Evolutionary conservation across 139 green algal species (phyloP), one percentile per base, ranked within the genome.

Genomic region (Coelastrella sp.): DNA sequence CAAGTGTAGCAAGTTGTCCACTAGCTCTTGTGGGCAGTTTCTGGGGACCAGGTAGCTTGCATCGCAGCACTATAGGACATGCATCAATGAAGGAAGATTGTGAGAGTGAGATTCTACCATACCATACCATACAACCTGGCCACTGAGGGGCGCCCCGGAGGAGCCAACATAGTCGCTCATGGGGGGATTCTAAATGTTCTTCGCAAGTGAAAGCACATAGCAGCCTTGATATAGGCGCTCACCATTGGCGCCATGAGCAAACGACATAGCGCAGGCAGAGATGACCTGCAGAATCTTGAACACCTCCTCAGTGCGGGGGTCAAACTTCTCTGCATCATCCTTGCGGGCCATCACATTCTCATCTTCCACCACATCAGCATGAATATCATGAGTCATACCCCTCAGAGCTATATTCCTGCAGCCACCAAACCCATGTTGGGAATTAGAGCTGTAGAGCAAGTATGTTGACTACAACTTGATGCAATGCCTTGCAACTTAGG

Each of bases 211-310:
- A 1, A n/a, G 60, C 3, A 11, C 22, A 19, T 9, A 82, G 4
- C 76, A 59, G 9, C 19, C 0, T 63, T 19, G 12, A 59, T 8
- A 65, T 27, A n/a, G 7, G 22, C 0, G 19, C 22, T 68, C n/a
- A 56, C 59, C 82, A 66, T 66, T 90, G 65, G 65, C 78, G 59
- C 97, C 97, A 86, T 99, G 97, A 7, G 96, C 94, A 87, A 99
- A 99, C 0, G 95, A 95, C 68, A 97, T 96, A 72, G 92, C 95
- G 80, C 92, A 95, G 6, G 97, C 96, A 35, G 96, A 97, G 90
- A 98, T 95, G 8, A 99, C 96, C 93, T 99, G 97, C 12, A 96
- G 90, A 61, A 95, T 95, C 78, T 93, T 93, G 93, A 96, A 97
- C 27, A 91, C 61, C 20, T 93, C 79, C 93, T 98, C 96, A 0